phyloP scores from a whole-genome alignment of 495 filamentous ascomycete species.

The Talaromyces proteolyticus region DNA sequence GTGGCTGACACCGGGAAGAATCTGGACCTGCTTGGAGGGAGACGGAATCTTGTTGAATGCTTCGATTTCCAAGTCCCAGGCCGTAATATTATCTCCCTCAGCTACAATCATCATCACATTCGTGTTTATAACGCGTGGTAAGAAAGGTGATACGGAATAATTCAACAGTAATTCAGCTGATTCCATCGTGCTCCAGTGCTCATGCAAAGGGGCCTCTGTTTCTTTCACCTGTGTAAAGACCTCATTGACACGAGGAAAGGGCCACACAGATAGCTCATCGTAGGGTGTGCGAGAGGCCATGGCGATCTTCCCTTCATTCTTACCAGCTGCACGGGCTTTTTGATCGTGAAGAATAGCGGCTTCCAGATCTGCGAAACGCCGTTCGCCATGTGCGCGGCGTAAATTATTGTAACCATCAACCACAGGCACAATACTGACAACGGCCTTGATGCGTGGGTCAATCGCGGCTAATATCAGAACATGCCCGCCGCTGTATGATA shows the following conservation, averaged over 20 bases:
- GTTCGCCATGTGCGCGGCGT: not conserved
- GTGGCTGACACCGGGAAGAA: not conserved
- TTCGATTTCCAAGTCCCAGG: not conserved
- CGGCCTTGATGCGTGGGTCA: not conserved
- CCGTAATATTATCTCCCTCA: not conserved
- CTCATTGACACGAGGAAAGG: not conserved
- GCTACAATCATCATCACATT: not conserved
- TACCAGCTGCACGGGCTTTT: not conserved
- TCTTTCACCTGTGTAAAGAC: not conserved
- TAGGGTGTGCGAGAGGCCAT: not conserved
- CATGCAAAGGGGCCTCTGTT: not conserved
- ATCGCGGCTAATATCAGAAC: not conserved
- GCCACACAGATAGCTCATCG: not conserved
- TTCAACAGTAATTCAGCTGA: not conserved
- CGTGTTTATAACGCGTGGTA: not conserved
- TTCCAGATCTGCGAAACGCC: not conserved
- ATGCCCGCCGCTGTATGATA: not conserved
- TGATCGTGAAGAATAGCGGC: not conserved
- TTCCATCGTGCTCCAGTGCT: not conserved
- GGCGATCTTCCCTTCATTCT: not conserved
- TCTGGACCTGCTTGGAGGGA: not conserved
- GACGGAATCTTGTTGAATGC: not conserved
- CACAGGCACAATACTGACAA: not conserved
- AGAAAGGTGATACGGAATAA: not conserved
- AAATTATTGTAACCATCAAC: not conserved